Percentiles rank a stretch among this genome's conserved stretches.
These are phyloP conservation scores for Phoma sp. DNA, from an alignment of 2,329 filamentous ascomycete genomes.

Conservation along the genomic window DNA sequence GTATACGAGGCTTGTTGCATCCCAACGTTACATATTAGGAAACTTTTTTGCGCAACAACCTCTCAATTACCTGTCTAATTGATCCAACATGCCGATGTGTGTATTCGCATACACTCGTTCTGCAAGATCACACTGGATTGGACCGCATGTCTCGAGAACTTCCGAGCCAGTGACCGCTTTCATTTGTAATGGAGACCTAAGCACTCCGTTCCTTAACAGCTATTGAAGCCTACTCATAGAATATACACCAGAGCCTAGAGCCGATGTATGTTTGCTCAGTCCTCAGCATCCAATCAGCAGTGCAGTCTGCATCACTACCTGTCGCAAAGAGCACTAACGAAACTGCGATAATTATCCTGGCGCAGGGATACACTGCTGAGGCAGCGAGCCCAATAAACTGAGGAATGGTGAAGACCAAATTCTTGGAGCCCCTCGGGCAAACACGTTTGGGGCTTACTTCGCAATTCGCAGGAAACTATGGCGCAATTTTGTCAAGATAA, in stretches of 20 bases:
- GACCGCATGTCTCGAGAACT: not conserved
- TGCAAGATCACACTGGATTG: not conserved
- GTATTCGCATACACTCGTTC: not conserved
- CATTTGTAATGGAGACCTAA: not conserved
- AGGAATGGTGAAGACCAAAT: slow-evolving; percentile 11
- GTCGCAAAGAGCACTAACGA: not conserved
- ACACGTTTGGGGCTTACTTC: not conserved
- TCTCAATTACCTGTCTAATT: not conserved
- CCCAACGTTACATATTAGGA: slow-evolving; percentile 1
- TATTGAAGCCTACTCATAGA: not conserved
- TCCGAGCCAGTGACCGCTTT: not conserved
- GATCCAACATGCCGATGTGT: not conserved
- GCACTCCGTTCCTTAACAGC: not conserved
- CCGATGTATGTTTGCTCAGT: not conserved
- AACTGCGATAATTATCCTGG: not conserved
- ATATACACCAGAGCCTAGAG: not conserved
- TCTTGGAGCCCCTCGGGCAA: slow-evolving; percentile 2
- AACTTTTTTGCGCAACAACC: too few relatives aligned
- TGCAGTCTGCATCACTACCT: not conserved
- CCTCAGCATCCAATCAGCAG: not conserved
- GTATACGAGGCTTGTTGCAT: not conserved
- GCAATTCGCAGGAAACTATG: not conserved
- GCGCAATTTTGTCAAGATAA: not conserved
- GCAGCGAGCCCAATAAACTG: not conserved
- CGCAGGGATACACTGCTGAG: not conserved